Evolutionary conservation across 2,329 filamentous ascomycete genomes (phyloP), one percentile per base, ranked within the genome.

Genomic region (Podosphaera xanthii): DNA sequence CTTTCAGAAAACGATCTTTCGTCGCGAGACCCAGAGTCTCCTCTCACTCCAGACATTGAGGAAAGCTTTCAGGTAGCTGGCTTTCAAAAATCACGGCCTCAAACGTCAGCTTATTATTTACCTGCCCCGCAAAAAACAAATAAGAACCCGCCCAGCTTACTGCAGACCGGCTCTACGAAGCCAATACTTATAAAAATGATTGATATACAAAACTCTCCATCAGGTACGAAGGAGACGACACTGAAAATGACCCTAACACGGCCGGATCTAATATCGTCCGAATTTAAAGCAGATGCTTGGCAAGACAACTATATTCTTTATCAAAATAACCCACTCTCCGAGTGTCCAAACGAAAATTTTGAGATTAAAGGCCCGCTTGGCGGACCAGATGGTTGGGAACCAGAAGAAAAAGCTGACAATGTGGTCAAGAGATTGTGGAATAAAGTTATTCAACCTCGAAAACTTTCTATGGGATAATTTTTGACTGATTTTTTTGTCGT

Each of bases 181-280:
- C 65, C 67, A 10, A 59, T 58, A 5, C 7, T 67, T 33, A 59
- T 65, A 9, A 69, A 67, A 59, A 65, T 65, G 40, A 60, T 68
- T 7, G 71, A 74, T 57, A 62, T 68, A 35, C 73, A 77, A 64
- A 71, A 73, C 9, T 77, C 80, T 55, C 75, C 74, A 4, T 73
- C 76, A 0, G 76, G 77, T 40, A 84, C 80, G 59, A 79, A 90
- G 40, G 90, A 97, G 70, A 96, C 96, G 90, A 97, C 92, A 2
- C 73, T 97, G 56, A 86, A 90, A 56, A 94, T 97, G 89, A 97
- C 91, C 0, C 77, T 97, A 59, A 97, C 92, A 2, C 77, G 90
- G 54, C 87, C 89, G 0, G 91, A 97, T 68, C 76, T 97, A 55
- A 82, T 89, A 49, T 83, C 83, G 3, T 76, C 83, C 62, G 85